A percentile compares a stretch with the other conserved stretches of the same genome.
These are phyloP conservation scores for Neurospora terricola DNA, from an alignment of 495 filamentous ascomycete genomes.

Conservation along the genomic window DNA sequence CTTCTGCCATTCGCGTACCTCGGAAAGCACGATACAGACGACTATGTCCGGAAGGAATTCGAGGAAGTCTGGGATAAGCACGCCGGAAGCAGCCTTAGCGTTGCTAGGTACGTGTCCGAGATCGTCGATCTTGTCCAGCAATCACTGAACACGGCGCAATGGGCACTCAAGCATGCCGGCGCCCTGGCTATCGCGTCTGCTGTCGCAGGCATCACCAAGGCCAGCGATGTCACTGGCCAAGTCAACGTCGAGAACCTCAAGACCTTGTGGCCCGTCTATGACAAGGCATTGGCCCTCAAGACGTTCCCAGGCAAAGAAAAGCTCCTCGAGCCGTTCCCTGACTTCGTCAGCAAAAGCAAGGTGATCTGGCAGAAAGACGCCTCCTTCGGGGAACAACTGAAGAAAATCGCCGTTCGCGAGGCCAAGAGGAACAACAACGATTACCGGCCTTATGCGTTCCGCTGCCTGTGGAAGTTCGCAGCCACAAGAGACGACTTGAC, in stretches of 20 bases:
- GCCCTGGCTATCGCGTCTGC: conserved; percentile 69
- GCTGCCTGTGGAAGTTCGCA: conserved; percentile 60
- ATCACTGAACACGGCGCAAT: conserved; percentile 66
- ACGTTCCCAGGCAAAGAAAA: conserved; percentile 92
- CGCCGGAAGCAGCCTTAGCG: conserved; percentile 72
- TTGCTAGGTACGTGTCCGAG: conserved; percentile 74
- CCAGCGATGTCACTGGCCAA: conserved; percentile 33
- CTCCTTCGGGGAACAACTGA: conserved; percentile 31
- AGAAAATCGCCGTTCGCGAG: conserved; percentile 69
- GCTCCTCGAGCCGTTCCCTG: conserved; percentile 74
- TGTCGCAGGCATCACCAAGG: conserved; percentile 47
- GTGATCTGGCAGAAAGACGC: conserved; percentile 46
- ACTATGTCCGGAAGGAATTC: conserved; percentile 64
- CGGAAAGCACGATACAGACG: conserved; percentile 72
- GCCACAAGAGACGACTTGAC: conserved; percentile 52
- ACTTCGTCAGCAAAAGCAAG: conserved; percentile 55
- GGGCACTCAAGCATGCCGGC: conserved; percentile 82
- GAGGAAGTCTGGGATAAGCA: conserved; percentile 81
- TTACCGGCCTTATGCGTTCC: conserved; percentile 69
- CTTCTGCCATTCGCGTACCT: conserved; percentile 83
- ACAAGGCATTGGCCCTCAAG: conserved; percentile 72
- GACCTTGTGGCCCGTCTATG: conserved; percentile 69
- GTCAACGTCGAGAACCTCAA: conserved; percentile 46
- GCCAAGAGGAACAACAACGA: conserved; percentile 76
- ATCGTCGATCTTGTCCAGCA: conserved; percentile 57